These are phyloP conservation scores for Austroboletus festivus DNA, from an alignment of 768 basidiomycete species.

Conservation along the genomic window DNA sequence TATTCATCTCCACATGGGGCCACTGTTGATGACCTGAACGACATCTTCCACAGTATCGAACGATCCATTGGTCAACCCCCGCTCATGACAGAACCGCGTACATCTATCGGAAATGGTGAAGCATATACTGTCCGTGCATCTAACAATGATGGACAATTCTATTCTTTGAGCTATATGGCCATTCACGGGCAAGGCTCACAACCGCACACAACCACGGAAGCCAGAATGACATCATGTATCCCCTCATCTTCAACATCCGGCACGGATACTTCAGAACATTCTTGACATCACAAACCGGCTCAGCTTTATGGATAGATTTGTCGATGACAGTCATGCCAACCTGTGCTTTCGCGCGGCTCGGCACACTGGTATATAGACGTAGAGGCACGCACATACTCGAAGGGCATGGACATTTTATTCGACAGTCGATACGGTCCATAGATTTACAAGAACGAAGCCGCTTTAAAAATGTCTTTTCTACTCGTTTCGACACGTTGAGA, in stretches of 20 bases:
- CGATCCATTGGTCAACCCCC: slow-evolving; percentile 16
- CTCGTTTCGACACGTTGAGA: too few species aligned
- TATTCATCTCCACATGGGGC: slow-evolving; percentile 26
- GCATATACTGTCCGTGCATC: slow-evolving; percentile 7
- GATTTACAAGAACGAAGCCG: slow-evolving; percentile 20
- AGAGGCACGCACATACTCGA: slow-evolving; percentile 16
- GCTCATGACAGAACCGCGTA: slow-evolving; percentile 14
- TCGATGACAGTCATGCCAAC: slow-evolving; percentile 10
- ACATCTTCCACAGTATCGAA: slow-evolving; percentile 27
- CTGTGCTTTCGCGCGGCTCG: slow-evolving; percentile 5
- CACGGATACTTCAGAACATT: slow-evolving; percentile 19
- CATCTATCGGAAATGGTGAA: slow-evolving; percentile 9
- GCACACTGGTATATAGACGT: slow-evolving; percentile 14
- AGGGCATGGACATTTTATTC: slow-evolving; percentile 19
- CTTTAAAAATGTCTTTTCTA: slow-evolving; percentile 16
- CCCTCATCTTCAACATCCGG: slow-evolving; percentile 27
- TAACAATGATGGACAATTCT: slow-evolving; percentile 13
- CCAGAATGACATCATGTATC: slow-evolving; percentile 18
- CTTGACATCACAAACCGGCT: slow-evolving; percentile 39
- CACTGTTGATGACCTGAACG: slow-evolving; percentile 28
- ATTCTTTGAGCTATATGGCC: slow-evolving; percentile 1
- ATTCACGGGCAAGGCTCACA: slow-evolving; percentile 6
- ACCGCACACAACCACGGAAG: slow-evolving; percentile 9
- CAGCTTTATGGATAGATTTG: slow-evolving; percentile 39
- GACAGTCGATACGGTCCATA: slow-evolving; percentile 16